Conservation (phyloP, 805 yeast genomes). For the Torulaspora microellipsoides region DNA sequence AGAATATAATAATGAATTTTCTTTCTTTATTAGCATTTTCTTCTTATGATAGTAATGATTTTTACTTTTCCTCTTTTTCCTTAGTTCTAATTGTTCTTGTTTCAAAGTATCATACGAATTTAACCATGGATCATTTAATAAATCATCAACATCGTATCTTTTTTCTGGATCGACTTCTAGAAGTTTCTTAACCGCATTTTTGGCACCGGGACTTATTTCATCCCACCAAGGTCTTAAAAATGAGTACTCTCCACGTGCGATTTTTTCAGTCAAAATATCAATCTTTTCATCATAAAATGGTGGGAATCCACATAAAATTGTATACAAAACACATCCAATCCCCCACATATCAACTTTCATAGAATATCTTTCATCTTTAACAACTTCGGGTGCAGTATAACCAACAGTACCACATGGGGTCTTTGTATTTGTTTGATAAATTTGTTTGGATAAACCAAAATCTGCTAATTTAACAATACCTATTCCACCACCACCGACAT, state of each 20-base stretch:
- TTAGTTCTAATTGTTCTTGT: constrained; percentile 6
- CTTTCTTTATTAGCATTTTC: constrained; percentile 15
- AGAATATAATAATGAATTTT: constrained; percentile 40
- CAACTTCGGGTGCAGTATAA: constrained; percentile 97
- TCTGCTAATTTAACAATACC: constrained; percentile 90
- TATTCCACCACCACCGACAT: constrained; percentile 88
- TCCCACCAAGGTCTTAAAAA: constrained; percentile 87
- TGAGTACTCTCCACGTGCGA: constrained; percentile 65
- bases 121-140: constrained; percentile 70
- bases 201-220: constrained; percentile 68
- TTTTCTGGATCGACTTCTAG: constrained; percentile 64
- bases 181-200: constrained; percentile 59
- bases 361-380: constrained; percentile 85
- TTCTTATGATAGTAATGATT: constrained; percentile 15
- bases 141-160: constrained; percentile 63
- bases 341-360: constrained; percentile 99
- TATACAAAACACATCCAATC: constrained; percentile 90
- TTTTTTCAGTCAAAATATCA: constrained; percentile 63
- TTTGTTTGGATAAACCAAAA: constrained; percentile 89
- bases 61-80: constrained; percentile 22
- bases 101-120: constrained; percentile 29
- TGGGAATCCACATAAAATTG: constrained; percentile 93
- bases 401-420: constrained; percentile 99
- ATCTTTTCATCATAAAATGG: constrained; percentile 82
- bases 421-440: constrained; percentile 82